Evolutionary conservation across 495 filamentous ascomycete species (phyloP), one percentile per base, ranked within the genome.

Genomic region (Venustampulla echinocandica): DNA sequence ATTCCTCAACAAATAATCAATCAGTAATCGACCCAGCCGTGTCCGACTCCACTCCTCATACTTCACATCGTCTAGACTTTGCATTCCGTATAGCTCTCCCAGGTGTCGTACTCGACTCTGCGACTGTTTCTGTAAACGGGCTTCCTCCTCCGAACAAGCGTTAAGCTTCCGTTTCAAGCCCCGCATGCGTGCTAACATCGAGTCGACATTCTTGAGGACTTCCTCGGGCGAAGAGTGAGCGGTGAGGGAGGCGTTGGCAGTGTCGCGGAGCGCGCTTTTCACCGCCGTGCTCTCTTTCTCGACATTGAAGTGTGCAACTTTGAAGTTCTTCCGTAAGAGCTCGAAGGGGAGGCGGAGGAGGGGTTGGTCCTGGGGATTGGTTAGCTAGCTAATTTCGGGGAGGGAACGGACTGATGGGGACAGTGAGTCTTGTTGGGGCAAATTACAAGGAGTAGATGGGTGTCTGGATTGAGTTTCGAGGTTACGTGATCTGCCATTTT

Each of bases 271-370:
- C 23, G 76, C 65, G 25, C 75, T 75, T 50, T 84, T 76, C 36
- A 95, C 67, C 56, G 74, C 68, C 44, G 80, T 77, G 50, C 77
- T 79, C 46, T 90, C 84, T 54, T 81, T 80, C 59, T 97, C 92
- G 57, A 93, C 76, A 46, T 77, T 67, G 50, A 83, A 77, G 59
- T 94, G 92, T 15, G 87, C 82, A 0, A 80, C 76, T 58, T 95
- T 94, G 68, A 96, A 90, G 61, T 94, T 97, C 59, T 87, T 84
- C 44, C 92, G 84, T 33, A 87, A 79, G 44, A 97, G 80, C 63
- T 96, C 90, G 62, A 87, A 79, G 17, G 92, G 92, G 3, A 96
- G 73, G 17, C 88, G 84, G 55, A 98, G 82, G 50, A 96, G 86
- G 19, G 92, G 84, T 78, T 97, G 90, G 63, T 98, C 92, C 90